Evolutionary conservation across 2,329 filamentous ascomycete species (phyloP).

Genomic region (Fusarium sp.): DNA sequence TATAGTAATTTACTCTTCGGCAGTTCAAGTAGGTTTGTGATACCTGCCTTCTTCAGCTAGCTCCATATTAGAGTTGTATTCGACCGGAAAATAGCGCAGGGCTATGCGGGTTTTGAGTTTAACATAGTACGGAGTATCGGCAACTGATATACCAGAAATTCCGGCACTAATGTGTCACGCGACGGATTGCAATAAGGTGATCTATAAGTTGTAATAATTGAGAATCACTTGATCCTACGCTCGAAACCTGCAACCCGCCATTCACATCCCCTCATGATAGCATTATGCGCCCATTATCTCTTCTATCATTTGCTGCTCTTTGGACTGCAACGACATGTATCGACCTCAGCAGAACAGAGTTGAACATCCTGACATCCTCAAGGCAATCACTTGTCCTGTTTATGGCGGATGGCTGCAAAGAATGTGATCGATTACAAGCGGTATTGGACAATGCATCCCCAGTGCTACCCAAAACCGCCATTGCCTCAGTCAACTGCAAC

Average conservation of each 20-base stretch:
- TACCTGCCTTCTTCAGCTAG: too few relatives aligned
- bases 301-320: not conserved
- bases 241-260: not conserved
- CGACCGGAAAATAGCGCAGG: too few relatives aligned
- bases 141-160: too few relatives aligned
- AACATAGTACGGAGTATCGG: too few relatives aligned
- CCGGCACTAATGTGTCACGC: not conserved
- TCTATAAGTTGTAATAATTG: not conserved
- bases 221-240: not conserved
- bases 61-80: too few relatives aligned
- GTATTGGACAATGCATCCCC: not conserved
- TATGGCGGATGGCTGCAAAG: not conserved
- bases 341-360: not conserved
- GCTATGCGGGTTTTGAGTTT: too few relatives aligned
- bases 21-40: too few relatives aligned
- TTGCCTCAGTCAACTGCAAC: conserved; percentile 3
- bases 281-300: not conserved
- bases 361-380: not conserved
- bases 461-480: not conserved
- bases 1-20: too few relatives aligned
- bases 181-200: not conserved
- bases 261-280: not conserved
- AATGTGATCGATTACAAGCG: not conserved
- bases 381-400: not conserved
- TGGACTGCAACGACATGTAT: not conserved